Evolutionary conservation across 2,329 filamentous ascomycete genomes (phyloP).

Genomic region (Teratosphaeria pseudoeucalypti): DNA sequence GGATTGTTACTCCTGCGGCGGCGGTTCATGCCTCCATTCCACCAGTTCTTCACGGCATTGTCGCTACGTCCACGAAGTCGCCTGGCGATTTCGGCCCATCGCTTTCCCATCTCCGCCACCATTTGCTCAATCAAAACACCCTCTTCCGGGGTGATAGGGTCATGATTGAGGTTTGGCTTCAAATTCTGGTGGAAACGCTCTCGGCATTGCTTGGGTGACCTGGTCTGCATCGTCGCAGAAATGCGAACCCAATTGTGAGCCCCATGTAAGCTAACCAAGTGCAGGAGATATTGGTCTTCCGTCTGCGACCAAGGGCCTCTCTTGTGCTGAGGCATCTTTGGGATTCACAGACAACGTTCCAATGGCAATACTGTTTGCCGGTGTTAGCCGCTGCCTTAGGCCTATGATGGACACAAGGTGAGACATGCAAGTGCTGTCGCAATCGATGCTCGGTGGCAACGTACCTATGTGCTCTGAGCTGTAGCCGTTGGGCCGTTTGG

Average conservation of each 20-base stretch:
- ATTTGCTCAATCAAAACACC: conserved; percentile 64
- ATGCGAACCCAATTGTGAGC: conserved; percentile 87
- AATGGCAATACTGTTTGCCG: not conserved
- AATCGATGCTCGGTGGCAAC: not conserved
- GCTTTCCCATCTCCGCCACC: conserved; percentile 68
- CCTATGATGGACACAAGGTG: not conserved
- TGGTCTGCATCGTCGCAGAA: conserved; percentile 60
- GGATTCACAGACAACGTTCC: not conserved
- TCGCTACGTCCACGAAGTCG: conserved; percentile 75
- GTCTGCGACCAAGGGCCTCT: conserved; percentile 74
- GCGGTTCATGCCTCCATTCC: conserved; percentile 87
- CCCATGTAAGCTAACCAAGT: conserved; percentile 60
- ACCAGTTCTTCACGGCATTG: conserved; percentile 97
- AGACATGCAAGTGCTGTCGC: not conserved
- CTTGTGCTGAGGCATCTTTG: conserved; percentile 45
- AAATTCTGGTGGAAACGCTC: conserved; percentile 92
- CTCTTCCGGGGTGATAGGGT: conserved; percentile 70
- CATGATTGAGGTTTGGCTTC: conserved; percentile 68
- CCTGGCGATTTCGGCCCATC: conserved; percentile 88
- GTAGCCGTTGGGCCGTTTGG: not conserved
- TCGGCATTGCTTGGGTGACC: conserved; percentile 88
- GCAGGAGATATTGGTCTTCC: conserved; percentile 62
- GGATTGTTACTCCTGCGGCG: conserved; percentile 36
- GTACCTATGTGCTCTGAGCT: not conserved
- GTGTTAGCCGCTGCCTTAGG: not conserved